These are phyloP conservation scores for Noccaea caerulescens DNA, from an alignment of 345 rosid genomes.

Conservation along the genomic window DNA sequence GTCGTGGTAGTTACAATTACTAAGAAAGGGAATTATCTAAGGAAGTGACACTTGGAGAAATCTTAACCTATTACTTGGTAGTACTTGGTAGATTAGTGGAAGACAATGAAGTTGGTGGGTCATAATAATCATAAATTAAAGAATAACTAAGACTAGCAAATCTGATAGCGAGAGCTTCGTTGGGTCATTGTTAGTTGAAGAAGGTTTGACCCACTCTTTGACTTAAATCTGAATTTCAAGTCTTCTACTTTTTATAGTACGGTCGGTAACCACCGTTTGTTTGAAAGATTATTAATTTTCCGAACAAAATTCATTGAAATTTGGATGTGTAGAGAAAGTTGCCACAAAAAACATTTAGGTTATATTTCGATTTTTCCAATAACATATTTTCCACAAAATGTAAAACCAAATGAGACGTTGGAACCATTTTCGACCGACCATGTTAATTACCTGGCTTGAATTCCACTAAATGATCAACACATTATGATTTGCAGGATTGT, in stretches of 20 bases:
- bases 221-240: not conserved
- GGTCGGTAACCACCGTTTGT: no score
- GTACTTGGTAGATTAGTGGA: constrained; percentile 11
- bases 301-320: no score
- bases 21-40: constrained; percentile 1
- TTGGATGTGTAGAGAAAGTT: not conserved
- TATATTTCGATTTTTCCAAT: not conserved
- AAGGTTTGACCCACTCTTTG: constrained; percentile 6
- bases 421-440: constrained; percentile 20
- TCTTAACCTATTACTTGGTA: not conserved
- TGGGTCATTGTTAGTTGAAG: constrained; percentile 23
- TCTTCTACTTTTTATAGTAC: not conserved
- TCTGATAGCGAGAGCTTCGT: constrained; percentile 25
- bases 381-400: not conserved
- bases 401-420: constrained; percentile 1
- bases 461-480: constrained; percentile 6
- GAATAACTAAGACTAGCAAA: constrained; percentile 11
- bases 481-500: not conserved
- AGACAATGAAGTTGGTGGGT: constrained; percentile 21
- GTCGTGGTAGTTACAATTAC: not conserved
- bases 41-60: not conserved
- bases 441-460: constrained; percentile 6
- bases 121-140: constrained; percentile 1
- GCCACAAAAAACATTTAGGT: constrained; percentile 2
- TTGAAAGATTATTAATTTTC: no score